phyloP scores from a whole-genome alignment of 768 basidiomycete species.

The Naganishia onofrii region DNA sequence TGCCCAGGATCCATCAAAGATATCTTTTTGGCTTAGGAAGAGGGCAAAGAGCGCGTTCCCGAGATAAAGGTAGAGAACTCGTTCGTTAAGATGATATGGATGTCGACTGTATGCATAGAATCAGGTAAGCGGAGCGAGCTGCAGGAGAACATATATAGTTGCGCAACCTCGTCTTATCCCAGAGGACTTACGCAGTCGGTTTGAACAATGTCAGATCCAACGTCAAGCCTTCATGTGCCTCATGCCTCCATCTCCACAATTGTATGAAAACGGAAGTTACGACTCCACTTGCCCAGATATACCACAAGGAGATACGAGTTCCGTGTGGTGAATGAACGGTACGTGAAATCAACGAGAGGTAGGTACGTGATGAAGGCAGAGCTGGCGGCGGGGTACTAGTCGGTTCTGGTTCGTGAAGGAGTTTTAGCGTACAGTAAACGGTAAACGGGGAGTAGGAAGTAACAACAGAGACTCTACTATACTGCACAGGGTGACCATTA shows the following conservation, averaged over 20 bases:
- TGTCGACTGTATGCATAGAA: constrained; percentile 32
- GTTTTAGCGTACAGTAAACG: not conserved
- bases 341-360: constrained; percentile 14
- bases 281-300: constrained; percentile 14
- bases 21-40: constrained; percentile 35
- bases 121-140: not conserved
- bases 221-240: constrained; percentile 17
- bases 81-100: constrained; percentile 44
- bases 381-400: not conserved
- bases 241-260: constrained; percentile 19
- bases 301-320: constrained; percentile 2
- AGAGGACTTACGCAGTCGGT: constrained; percentile 18
- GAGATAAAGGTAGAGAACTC: constrained; percentile 39
- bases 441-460: too few relatives aligned
- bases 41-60: constrained; percentile 35
- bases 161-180: not conserved
- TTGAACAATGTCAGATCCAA: constrained; percentile 12
- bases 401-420: not conserved
- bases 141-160: not conserved
- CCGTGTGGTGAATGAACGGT: not conserved
- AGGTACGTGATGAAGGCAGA: not conserved
- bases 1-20: constrained; percentile 31
- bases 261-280: constrained; percentile 4
- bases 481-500: too few relatives aligned
- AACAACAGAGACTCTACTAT: too few relatives aligned